These are phyloP conservation scores for Neospermospora avenae DNA, from an alignment of 2,329 filamentous ascomycete species.

Conservation along the genomic window DNA sequence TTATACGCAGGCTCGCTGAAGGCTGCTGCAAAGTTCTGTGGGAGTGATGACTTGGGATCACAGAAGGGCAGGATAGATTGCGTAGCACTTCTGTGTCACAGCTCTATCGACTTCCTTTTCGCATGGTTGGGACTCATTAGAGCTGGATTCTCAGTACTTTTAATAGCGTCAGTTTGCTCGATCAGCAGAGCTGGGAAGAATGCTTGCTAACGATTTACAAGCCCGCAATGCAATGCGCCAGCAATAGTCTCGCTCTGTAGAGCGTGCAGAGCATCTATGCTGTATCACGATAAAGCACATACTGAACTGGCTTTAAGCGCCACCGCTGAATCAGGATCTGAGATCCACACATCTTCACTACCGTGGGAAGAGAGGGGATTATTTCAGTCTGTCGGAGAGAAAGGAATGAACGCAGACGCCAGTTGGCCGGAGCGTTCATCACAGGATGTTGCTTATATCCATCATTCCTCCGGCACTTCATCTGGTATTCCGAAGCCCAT, in stretches of 20 bases:
- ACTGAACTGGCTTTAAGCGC: conserved; percentile 14
- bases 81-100: conserved; percentile 54
- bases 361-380: conserved; percentile 1
- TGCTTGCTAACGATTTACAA: conserved; percentile 23
- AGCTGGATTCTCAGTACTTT: conserved; percentile 51
- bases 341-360: conserved; percentile 11
- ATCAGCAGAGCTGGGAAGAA: not conserved
- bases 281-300: conserved; percentile 41
- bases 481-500: conserved; percentile 62
- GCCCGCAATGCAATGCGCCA: conserved; percentile 43
- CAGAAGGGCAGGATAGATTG: conserved; percentile 17
- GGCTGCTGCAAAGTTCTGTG: not conserved
- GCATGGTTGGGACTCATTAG: conserved; percentile 58
- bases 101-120: conserved; percentile 54
- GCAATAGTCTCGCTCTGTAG: conserved; percentile 53
- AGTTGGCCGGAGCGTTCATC: not conserved
- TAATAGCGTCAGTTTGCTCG: conserved; percentile 48
- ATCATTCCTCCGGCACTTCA: conserved; percentile 64
- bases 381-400: too few relatives aligned
- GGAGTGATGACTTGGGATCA: not conserved
- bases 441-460: conserved; percentile 51
- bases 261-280: conserved; percentile 42
- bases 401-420: not conserved
- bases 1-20: conserved; percentile 1
- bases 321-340: conserved; percentile 20